These are phyloP conservation scores for Hymenoscyphus scutula DNA, from an alignment of 2,329 filamentous ascomycete species.

Conservation along the genomic window DNA sequence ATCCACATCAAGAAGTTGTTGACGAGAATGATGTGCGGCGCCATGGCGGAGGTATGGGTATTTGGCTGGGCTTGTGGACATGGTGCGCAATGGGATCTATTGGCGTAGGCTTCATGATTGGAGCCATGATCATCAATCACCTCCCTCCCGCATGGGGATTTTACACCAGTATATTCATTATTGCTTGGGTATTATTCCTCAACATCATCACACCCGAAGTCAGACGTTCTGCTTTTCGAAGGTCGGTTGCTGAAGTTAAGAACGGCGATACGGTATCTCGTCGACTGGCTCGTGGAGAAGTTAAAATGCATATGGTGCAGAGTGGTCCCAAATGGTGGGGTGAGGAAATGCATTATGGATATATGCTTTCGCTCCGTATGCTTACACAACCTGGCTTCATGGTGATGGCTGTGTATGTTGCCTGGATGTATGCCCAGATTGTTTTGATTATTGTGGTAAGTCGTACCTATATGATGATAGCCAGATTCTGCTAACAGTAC, in stretches of 20 bases:
- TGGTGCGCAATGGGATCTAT: conserved; percentile 75
- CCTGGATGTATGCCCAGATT: conserved; percentile 76
- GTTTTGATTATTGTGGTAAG: conserved; percentile 67
- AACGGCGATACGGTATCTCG: conserved; percentile 51
- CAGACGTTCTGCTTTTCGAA: conserved; percentile 64
- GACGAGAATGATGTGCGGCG: conserved; percentile 66
- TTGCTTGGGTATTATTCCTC: conserved; percentile 62
- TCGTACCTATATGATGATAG: not conserved
- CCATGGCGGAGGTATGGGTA: conserved; percentile 73
- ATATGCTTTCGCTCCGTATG: conserved; percentile 67
- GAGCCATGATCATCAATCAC: conserved; percentile 64
- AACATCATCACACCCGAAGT: conserved; percentile 73
- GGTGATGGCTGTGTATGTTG: conserved; percentile 69
- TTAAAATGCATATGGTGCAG: conserved; percentile 72
- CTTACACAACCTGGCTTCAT: conserved; percentile 70
- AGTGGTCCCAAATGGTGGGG: conserved; percentile 75
- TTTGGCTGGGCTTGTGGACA: conserved; percentile 78
- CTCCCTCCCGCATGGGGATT: conserved; percentile 71
- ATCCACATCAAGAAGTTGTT: conserved; percentile 70
- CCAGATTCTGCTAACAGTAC: conserved; percentile 17
- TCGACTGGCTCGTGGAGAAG: conserved; percentile 66
- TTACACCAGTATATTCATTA: conserved; percentile 67
- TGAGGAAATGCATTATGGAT: conserved; percentile 70
- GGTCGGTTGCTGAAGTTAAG: conserved; percentile 65
- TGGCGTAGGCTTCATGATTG: conserved; percentile 68